Conservation (phyloP, 148 eudicot species). For the Gaultheria prostrata region DNA sequence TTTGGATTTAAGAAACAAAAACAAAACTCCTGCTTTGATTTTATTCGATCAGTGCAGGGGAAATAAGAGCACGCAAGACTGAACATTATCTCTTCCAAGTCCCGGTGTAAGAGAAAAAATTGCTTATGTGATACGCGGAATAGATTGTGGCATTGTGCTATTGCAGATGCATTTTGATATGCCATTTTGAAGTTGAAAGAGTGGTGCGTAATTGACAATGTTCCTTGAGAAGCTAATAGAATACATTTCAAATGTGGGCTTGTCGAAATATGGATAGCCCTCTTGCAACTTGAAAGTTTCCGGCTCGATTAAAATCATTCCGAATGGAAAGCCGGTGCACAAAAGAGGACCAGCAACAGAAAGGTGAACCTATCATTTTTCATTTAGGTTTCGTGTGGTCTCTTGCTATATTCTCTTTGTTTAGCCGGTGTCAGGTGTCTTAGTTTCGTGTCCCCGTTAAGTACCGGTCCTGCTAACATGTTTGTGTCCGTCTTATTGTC, state of each 20-base stretch:
- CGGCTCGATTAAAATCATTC: background rate
- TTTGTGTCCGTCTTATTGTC: background rate
- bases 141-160: too few relatives aligned
- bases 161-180: too few relatives aligned
- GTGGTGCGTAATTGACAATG: too few relatives aligned
- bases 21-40: background rate
- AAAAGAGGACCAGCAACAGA: background rate
- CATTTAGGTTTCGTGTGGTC: background rate
- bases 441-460: background rate
- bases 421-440: too few relatives aligned
- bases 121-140: too few relatives aligned
- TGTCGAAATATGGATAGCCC: background rate
- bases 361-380: background rate
- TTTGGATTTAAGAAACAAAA: background rate
- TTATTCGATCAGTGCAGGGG: background rate
- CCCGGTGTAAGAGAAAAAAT: too few relatives aligned
- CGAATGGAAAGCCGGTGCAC: background rate
- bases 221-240: too few relatives aligned
- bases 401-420: background rate
- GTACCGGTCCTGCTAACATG: background rate
- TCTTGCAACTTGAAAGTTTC: background rate
- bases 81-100: background rate
- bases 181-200: too few relatives aligned
- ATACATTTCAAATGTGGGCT: too few relatives aligned
- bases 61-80: background rate